Conservation (phyloP, 2,329 filamentous ascomycete species). For the Cordyceps fumosorosea region DNA sequence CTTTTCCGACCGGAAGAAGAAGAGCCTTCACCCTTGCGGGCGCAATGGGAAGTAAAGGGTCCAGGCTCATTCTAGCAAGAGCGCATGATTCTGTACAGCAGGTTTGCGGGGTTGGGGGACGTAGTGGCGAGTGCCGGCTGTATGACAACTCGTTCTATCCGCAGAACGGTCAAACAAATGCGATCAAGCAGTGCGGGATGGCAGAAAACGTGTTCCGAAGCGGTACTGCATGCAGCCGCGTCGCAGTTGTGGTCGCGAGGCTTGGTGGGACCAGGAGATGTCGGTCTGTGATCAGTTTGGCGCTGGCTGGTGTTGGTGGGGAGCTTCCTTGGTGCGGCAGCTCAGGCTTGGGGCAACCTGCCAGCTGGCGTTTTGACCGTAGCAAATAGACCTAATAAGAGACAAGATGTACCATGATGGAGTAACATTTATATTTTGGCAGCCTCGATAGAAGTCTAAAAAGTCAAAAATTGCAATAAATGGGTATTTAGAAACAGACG, state of each 20-base stretch:
- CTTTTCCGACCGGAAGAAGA: slow-evolving; percentile 78
- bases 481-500: neutral
- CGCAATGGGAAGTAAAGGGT: slow-evolving; percentile 84
- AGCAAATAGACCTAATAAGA: neutral
- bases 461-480: neutral
- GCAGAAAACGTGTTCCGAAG: neutral
- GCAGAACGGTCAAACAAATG: neutral
- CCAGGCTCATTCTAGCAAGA: slow-evolving; percentile 70
- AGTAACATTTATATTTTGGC: too few relatives aligned
- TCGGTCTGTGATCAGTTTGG: neutral
- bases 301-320: neutral
- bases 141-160: neutral
- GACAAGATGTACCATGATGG: too few relatives aligned
- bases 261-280: slow-evolving; percentile 8
- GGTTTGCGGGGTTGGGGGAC: neutral
- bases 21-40: slow-evolving; percentile 86
- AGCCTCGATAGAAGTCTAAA: neutral
- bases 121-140: neutral
- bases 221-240: neutral
- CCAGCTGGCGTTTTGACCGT: neutral
- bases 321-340: neutral
- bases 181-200: neutral
- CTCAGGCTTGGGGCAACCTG: neutral
- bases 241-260: slow-evolving; percentile 6
- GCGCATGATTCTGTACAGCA: slow-evolving; percentile 18